phyloP scores from a whole-genome alignment of 192 early-diverging fungal genomes.

The Thamnidium elegans region DNA sequence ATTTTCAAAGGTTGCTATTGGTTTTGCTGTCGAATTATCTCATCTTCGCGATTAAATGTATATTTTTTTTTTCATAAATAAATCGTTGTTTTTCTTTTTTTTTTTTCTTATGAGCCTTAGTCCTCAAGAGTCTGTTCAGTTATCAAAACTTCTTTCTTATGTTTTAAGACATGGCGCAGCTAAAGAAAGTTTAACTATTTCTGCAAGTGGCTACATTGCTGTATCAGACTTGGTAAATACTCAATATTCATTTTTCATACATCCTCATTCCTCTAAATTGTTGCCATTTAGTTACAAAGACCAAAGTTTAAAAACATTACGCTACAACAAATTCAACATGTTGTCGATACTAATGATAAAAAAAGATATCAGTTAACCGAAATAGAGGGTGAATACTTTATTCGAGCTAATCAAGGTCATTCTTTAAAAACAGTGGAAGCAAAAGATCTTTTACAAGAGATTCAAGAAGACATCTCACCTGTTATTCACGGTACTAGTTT shows the following conservation, averaged over 20 bases:
- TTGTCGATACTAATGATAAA: conserved; percentile 80
- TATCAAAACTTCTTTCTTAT: conserved; percentile 80
- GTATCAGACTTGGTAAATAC: conserved; percentile 60
- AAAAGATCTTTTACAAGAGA: conserved; percentile 27
- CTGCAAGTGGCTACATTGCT: conserved; percentile 72
- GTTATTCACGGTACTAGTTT: conserved; percentile 73
- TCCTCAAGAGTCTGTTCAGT: conserved; percentile 25
- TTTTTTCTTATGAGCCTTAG: too few relatives aligned
- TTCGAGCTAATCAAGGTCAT: conserved; percentile 90
- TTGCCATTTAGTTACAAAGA: conserved; percentile 42
- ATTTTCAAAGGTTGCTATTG: conserved; percentile 80
- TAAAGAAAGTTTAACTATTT: conserved; percentile 71
- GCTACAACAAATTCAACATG: conserved; percentile 58
- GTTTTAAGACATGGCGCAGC: conserved; percentile 81
- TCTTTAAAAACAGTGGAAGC: conserved; percentile 44
- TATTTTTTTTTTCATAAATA: too few relatives aligned
- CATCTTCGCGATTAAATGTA: conserved; percentile 24
- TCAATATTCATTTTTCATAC: neutral
- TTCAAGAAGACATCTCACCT: conserved; percentile 33
- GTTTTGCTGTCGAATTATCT: conserved; percentile 83
- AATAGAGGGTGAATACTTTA: conserved; percentile 51
- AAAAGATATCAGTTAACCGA: conserved; percentile 70
- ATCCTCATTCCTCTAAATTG: neutral
- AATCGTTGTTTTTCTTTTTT: too few relatives aligned
- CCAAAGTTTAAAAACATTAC: conserved; percentile 56